Base-by-base conservation (phyloP, 1,284 basidiomycete genomes). In the Golubevia pallescens region DNA sequence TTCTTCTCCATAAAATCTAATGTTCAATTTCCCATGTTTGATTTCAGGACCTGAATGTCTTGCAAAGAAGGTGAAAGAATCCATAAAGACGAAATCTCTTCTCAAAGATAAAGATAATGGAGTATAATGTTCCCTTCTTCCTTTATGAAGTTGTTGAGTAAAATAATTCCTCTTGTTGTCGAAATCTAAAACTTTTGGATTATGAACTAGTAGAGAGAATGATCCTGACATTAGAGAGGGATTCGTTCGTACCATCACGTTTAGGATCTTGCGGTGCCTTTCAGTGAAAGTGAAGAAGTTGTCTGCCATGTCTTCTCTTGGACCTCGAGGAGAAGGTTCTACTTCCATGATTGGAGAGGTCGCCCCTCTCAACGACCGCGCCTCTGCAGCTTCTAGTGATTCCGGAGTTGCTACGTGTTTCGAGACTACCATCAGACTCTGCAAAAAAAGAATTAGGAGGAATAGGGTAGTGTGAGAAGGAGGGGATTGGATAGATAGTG, bases 141-240 rank as follows among this genome's bases (percentile, higher is more conserved):
- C 81, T 60, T 82, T 81, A 73, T 84, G 82, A 20, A 84, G 75
- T 68, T 84, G 82, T 67, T 84, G 82, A 23, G 82, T 77, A 58
- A 84, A 84, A 68, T 81, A 84, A 61, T 83, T 84, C 48, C 78
- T 74, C 70, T 84, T 84, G 71, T 84, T 84, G 68, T 84, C 82
- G 63, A 84, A 84, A 66, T 84, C 82, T 54, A 84, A 80, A 51
- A 81, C 82, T 60, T 81, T 78, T 55, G 82, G 78, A 53, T 84
- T 84, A 57, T 77, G 74, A 23, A 84, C 82, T 8, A 84, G 73
- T 58, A 84, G 67, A n/a, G 79, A 71, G 61, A 84, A 84, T n/a
- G 75, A 77, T 8, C 82, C 82, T 3, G 79, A 81, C 82, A 84
- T 84, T 57, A 84, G 71, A 38, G 82, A 75, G 10, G 82, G 82